These are phyloP conservation scores for Xerocomellus dryophilus DNA, from an alignment of 768 basidiomycete species.

Conservation along the genomic window DNA sequence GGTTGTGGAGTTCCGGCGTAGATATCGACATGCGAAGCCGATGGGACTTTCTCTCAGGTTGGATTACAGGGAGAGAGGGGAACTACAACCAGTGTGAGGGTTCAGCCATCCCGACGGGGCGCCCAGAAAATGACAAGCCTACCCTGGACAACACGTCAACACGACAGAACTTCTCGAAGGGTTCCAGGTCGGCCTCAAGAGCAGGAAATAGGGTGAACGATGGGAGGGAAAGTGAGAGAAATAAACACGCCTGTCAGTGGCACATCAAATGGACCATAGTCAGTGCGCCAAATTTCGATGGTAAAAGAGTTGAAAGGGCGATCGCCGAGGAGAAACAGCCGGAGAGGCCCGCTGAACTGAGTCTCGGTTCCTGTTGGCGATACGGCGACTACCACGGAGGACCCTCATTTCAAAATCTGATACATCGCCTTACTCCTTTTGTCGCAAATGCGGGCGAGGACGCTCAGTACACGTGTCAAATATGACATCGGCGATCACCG, in stretches of 20 bases:
- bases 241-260: conserved; percentile 48
- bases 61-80: conserved; percentile 24
- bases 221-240: conserved; percentile 49
- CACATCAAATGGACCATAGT: not conserved
- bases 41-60: conserved; percentile 15
- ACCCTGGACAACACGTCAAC: conserved; percentile 36
- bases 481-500: not conserved
- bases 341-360: not conserved
- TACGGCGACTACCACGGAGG: conserved; percentile 7
- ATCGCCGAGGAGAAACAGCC: conserved; percentile 20
- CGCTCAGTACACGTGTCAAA: not conserved
- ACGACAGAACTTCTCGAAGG: conserved; percentile 53
- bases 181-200: conserved; percentile 61
- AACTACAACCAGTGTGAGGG: conserved; percentile 5
- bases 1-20: conserved; percentile 32
- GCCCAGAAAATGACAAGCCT: not conserved
- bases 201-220: conserved; percentile 51
- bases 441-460: not conserved
- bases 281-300: conserved; percentile 18
- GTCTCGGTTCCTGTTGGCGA: conserved; percentile 4
- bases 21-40: conserved; percentile 36
- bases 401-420: conserved; percentile 22
- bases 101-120: not conserved
- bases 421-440: conserved; percentile 15
- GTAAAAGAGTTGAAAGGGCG: conserved; percentile 2